Evolutionary conservation across 2,329 filamentous ascomycete species (phyloP).

Genomic region (Diaporthe nobilis): DNA sequence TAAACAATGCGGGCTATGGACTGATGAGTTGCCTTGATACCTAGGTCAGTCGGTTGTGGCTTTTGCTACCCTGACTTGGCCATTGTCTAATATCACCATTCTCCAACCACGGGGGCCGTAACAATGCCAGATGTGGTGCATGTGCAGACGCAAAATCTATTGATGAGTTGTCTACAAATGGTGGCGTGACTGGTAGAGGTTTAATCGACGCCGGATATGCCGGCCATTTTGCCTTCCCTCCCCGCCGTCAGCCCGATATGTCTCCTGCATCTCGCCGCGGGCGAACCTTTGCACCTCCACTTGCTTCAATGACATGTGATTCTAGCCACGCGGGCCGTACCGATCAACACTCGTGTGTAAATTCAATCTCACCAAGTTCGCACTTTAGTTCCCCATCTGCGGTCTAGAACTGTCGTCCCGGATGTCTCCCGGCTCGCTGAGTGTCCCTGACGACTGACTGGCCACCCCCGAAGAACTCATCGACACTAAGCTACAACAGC

Average conservation of each 20-base stretch:
- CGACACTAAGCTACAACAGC: background rate
- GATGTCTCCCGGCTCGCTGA: background rate
- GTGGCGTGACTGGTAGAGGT: background rate
- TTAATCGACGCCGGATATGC: background rate
- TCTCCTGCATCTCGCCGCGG: background rate
- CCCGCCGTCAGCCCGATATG: background rate
- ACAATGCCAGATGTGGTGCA: background rate
- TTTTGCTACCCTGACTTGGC: background rate
- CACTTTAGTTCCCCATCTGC: background rate
- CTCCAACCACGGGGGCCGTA: background rate
- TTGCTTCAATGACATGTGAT: slow-evolving; percentile 6
- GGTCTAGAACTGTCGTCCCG: background rate
- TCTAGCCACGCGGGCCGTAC: background rate
- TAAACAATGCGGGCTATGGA: background rate
- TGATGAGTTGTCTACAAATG: background rate
- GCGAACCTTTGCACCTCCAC: background rate
- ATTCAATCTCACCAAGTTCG: background rate
- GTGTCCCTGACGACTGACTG: background rate
- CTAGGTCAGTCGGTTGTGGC: background rate
- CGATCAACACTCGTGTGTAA: background rate
- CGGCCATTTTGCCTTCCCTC: background rate
- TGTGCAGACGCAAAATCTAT: background rate
- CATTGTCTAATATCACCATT: background rate
- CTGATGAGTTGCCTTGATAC: background rate
- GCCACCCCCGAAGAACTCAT: background rate